Percentiles rank a stretch among this genome's conserved stretches.
Conservation (phyloP, 805 yeast genomes). For the Hanseniaspora taiwanica region DNA sequence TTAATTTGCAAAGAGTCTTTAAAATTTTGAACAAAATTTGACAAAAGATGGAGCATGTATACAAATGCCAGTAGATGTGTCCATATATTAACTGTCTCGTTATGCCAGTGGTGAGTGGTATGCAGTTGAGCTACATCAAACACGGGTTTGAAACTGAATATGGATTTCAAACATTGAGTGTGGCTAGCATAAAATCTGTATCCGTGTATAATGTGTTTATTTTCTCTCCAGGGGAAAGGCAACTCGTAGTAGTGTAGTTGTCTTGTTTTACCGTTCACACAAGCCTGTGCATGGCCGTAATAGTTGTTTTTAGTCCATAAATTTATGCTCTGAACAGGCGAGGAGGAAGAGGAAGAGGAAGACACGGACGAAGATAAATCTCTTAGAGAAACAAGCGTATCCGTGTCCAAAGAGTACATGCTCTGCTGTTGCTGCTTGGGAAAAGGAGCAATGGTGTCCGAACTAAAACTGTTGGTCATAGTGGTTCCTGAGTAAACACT, state of each 20-base stretch:
- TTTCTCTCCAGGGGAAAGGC: constrained; percentile 90
- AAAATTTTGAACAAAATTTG: constrained; percentile 50
- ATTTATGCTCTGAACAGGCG: not conserved
- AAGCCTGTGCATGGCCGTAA: constrained; percentile 36
- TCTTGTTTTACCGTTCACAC: constrained; percentile 28
- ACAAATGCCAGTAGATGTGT: constrained; percentile 67
- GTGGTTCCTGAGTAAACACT: too few species aligned
- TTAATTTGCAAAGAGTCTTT: constrained; percentile 19
- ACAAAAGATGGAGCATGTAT: constrained; percentile 39
- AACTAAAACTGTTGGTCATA: not conserved
- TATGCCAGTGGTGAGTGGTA: constrained; percentile 37
- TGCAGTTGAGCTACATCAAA: not conserved
- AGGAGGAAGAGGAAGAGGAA: not conserved
- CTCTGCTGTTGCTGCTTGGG: not conserved
- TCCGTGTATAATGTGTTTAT: constrained; percentile 70
- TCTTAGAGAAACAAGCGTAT: too few species aligned
- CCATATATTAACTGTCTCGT: constrained; percentile 91
- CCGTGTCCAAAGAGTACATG: too few species aligned
- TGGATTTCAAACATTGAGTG: constrained; percentile 43
- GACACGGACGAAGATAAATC: not conserved
- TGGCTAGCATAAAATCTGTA: constrained; percentile 51
- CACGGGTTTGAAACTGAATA: constrained; percentile 39
- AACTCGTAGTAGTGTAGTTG: constrained; percentile 72
- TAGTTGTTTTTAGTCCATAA: constrained; percentile 18
- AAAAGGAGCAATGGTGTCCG: not conserved